Conservation (phyloP, 306 rosid genomes). For the Prunus davidiana region DNA sequence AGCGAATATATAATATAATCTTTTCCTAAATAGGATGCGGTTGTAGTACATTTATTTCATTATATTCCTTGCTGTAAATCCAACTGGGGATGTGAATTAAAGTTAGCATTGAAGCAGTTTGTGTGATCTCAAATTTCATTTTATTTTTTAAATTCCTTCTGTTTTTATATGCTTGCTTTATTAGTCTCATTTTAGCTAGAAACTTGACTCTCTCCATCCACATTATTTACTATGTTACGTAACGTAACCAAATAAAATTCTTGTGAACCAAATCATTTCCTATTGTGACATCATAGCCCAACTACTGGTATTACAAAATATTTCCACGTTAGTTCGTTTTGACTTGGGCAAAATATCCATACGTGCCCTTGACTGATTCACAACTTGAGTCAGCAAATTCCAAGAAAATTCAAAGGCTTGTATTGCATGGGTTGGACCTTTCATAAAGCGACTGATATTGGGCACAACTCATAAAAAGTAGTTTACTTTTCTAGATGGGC, state of each 20-base stretch:
- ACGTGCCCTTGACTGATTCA: neutral
- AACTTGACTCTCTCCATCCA: too few relatives aligned
- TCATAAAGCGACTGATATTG: too few relatives aligned
- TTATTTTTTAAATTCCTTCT: neutral
- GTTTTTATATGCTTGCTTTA: neutral
- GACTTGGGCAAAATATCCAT: neutral
- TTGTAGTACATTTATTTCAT: constrained; percentile 36
- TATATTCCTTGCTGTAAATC: constrained; percentile 54
- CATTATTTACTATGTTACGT: too few relatives aligned
- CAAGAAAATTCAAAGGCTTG: neutral
- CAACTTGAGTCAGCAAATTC: neutral
- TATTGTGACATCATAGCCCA: too few relatives aligned
- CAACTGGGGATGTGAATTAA: constrained; percentile 35
- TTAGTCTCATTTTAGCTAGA: too few relatives aligned
- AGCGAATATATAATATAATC: constrained; percentile 34
- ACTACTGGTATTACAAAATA: too few relatives aligned
- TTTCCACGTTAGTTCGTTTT: too few relatives aligned
- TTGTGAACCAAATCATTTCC: too few relatives aligned
- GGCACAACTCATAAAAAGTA: too few relatives aligned
- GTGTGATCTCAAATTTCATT: constrained; percentile 11
- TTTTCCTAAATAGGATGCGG: constrained; percentile 29
- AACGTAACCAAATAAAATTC: too few relatives aligned
- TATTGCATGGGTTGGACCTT: neutral
- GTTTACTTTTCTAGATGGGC: too few relatives aligned
- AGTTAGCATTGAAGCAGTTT: constrained; percentile 34